phyloP scores from a whole-genome alignment of 1,284 basidiomycete genomes.

The Melampsora americana region DNA sequence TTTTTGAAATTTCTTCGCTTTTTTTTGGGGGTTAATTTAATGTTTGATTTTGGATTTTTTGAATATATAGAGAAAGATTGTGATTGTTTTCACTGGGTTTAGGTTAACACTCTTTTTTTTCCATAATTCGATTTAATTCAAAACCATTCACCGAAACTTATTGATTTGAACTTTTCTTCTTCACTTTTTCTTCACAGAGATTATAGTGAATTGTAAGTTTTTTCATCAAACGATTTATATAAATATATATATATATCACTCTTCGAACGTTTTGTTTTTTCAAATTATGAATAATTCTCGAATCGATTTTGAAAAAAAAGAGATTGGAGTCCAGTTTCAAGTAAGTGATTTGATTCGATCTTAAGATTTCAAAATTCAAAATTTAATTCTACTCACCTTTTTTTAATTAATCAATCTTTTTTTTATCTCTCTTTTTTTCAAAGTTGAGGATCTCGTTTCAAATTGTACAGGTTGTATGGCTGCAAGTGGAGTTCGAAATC shows the following conservation, averaged over 20 bases:
- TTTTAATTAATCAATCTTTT: too few species aligned
- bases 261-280: too few species aligned
- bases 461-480: constrained; percentile 45
- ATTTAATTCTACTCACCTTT: constrained; percentile 5
- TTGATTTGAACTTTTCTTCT: background rate
- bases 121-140: background rate
- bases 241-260: background rate
- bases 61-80: constrained; percentile 42
- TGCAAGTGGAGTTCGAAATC: constrained; percentile 43
- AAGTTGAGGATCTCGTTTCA: constrained; percentile 44
- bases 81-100: constrained; percentile 47
- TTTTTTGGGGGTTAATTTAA: too few species aligned
- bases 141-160: too few species aligned
- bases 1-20: too few species aligned
- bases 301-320: too few species aligned
- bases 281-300: background rate
- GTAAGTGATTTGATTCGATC: background rate
- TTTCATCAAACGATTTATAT: background rate
- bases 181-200: background rate
- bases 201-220: constrained; percentile 12
- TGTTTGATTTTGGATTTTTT: constrained; percentile 6
- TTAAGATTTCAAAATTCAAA: too few species aligned
- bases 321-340: constrained; percentile 7
- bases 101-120: constrained; percentile 14
- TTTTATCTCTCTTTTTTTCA: constrained; percentile 24